phyloP scores from a whole-genome alignment of 306 rosid species.

The Betula pendula region DNA sequence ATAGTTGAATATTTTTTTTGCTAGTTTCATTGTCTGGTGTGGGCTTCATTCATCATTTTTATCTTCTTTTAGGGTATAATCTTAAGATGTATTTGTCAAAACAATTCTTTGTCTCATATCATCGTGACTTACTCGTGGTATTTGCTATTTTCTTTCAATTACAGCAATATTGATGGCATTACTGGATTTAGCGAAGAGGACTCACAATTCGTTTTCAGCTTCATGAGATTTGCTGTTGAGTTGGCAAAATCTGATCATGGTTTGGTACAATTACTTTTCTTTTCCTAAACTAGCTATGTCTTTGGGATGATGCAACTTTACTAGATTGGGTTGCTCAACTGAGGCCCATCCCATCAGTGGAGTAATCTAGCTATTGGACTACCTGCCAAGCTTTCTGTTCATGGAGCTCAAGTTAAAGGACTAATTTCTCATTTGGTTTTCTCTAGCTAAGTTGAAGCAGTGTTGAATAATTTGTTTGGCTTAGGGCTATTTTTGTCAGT shows the following conservation, averaged over 20 bases:
- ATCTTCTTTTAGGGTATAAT: background rate
- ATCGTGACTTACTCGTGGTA: slow-evolving; percentile 21
- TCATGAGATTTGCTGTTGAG: slow-evolving; percentile 66
- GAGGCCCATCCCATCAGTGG: slow-evolving; percentile 9
- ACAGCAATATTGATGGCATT: slow-evolving; percentile 83
- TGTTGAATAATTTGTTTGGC: background rate
- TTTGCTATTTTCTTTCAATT: slow-evolving; percentile 30
- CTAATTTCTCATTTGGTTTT: background rate
- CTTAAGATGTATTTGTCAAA: background rate
- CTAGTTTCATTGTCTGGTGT: background rate
- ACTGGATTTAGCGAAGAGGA: slow-evolving; percentile 75
- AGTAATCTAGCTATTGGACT: background rate
- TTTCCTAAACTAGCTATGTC: slow-evolving; percentile 3
- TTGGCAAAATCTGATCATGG: slow-evolving; percentile 54
- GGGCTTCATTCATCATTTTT: slow-evolving; percentile 4
- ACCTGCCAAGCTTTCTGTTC: slow-evolving; percentile 10
- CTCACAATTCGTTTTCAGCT: slow-evolving; percentile 51
- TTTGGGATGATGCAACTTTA: slow-evolving; percentile 3
- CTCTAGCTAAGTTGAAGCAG: background rate
- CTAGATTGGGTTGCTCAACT: background rate
- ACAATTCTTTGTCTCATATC: slow-evolving; percentile 4
- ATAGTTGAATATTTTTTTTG: background rate
- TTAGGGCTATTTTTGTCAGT: background rate
- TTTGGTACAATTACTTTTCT: slow-evolving; percentile 44
- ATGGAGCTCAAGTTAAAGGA: background rate